Conservation (phyloP, 257 asterid genomes). For the Cynanchum wilfordii region DNA sequence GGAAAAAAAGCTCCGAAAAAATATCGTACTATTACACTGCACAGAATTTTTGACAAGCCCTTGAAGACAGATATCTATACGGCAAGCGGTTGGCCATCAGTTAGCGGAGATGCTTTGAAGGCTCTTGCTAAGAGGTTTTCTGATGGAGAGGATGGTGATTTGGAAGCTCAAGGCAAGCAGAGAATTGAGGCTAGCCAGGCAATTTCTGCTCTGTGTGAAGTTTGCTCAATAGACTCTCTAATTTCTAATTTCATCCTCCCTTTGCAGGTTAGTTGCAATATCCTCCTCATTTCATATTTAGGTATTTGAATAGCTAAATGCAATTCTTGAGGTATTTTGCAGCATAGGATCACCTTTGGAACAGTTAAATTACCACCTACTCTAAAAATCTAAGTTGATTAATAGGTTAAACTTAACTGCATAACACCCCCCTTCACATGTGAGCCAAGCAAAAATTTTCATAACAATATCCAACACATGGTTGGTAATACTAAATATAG, state of each 20-base stretch:
- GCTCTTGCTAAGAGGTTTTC: conserved; percentile 74
- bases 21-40: conserved; percentile 61
- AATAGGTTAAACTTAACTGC: too few relatives aligned
- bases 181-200: conserved; percentile 90
- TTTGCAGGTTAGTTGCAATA: conserved; percentile 64
- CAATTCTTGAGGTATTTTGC: not conserved
- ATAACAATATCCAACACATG: too few relatives aligned
- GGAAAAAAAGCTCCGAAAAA: conserved; percentile 84
- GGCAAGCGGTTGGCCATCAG: conserved; percentile 97
- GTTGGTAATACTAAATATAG: too few relatives aligned
- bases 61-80: conserved; percentile 68
- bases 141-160: conserved; percentile 17
- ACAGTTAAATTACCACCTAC: too few relatives aligned
- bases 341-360: not conserved
- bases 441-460: too few relatives aligned
- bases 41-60: conserved; percentile 49
- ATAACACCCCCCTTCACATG: too few relatives aligned
- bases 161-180: conserved; percentile 60
- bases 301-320: not conserved
- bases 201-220: conserved; percentile 91
- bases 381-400: too few relatives aligned
- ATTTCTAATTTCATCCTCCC: conserved; percentile 97
- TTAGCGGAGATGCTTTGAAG: conserved; percentile 75
- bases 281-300: not conserved
- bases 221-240: conserved; percentile 79